A percentile compares a stretch with the other conserved stretches of the same genome.
Evolutionary conservation across 148 eudicot species (phyloP).

Genomic region (Linanthus parryae): DNA sequence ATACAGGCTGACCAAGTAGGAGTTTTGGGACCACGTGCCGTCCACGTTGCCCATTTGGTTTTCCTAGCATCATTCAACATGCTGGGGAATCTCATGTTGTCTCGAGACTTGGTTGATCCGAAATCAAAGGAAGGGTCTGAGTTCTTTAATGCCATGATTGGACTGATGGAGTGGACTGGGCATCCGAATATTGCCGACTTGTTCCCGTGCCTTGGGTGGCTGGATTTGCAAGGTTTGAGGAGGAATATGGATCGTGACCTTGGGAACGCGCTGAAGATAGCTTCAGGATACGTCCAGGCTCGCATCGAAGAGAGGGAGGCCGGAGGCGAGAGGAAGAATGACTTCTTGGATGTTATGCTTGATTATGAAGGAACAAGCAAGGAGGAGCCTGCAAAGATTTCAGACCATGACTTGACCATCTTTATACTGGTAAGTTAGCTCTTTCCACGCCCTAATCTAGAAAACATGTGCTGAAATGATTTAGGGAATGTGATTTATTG

Average conservation of each 20-base stretch:
- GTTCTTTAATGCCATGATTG: constrained; percentile 23
- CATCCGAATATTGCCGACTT: constrained; percentile 52
- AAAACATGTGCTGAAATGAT: no score
- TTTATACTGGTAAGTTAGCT: constrained; percentile 13
- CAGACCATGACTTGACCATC: constrained; percentile 7
- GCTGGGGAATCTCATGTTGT: constrained; percentile 33
- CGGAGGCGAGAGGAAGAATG: constrained; percentile 12
- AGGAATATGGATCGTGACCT: constrained; percentile 32
- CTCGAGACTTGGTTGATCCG: constrained; percentile 28
- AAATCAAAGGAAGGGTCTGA: constrained; percentile 20
- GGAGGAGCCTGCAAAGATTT: constrained; percentile 21
- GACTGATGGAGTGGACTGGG: constrained; percentile 32
- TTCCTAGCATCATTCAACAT: constrained; percentile 33
- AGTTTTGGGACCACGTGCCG: background rate
- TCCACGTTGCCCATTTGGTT: constrained; percentile 21
- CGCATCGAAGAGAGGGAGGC: constrained; percentile 13
- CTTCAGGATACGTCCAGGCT: constrained; percentile 31
- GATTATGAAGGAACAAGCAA: constrained; percentile 20
- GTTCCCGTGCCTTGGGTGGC: constrained; percentile 36
- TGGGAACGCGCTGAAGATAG: constrained; percentile 24
- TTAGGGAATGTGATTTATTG: no score
- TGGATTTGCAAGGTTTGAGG: constrained; percentile 33
- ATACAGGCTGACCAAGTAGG: constrained; percentile 12
- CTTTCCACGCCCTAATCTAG: no score
- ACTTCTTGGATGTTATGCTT: constrained; percentile 42